Evolutionary conservation across 169 alveolate species (phyloP), one percentile per base, ranked within the genome.

Genomic region (Miamiensis avidus): DNA sequence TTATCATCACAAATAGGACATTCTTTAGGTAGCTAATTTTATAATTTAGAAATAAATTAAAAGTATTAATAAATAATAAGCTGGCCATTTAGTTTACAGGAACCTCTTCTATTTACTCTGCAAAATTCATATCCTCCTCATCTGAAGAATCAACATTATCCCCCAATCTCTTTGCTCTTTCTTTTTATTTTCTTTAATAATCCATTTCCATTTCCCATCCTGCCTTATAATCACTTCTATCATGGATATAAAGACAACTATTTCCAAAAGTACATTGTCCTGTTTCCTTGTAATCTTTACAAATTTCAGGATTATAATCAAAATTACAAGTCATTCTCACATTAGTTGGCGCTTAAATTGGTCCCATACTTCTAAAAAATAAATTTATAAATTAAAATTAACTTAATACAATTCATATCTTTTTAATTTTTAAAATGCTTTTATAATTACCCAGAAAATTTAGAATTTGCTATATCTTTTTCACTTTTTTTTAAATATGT

Each of bases 221-320:
- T 32, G 97, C 86, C 81, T 98, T 98, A 89, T 98, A 99, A 88
- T 99, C 99, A 82, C 99, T 93, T 77, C 99, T 89, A 93, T 99
- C 99, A 93, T 99, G 99, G 73, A 99, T 93, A 89, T 97, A 99
- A 82, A 96, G 95, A 91, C 99, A 99, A 49, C 99, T 95, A 78
- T 99, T 99, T 72, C 99, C 99, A 89, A 97, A 99, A 0, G 99
- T 99, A 86, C 99, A 99, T 91, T 97, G 96, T 15, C 99, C 99
- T 25, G 99, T 98, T 84, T 98, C 99, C 88, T 97, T 97, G 89
- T 94, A 99, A 92, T 98, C 99, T 89, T 99, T 99, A 91, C 99
- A 99, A 32, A 98, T 88, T 79, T 98, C 99, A 15, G 99, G 99
- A 74, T 98, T 98, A 92, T 98, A 98, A 93, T 99, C 99, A 75